These are phyloP conservation scores for Thelonectria discophora DNA, from an alignment of 2,329 filamentous ascomycete species.

Conservation along the genomic window DNA sequence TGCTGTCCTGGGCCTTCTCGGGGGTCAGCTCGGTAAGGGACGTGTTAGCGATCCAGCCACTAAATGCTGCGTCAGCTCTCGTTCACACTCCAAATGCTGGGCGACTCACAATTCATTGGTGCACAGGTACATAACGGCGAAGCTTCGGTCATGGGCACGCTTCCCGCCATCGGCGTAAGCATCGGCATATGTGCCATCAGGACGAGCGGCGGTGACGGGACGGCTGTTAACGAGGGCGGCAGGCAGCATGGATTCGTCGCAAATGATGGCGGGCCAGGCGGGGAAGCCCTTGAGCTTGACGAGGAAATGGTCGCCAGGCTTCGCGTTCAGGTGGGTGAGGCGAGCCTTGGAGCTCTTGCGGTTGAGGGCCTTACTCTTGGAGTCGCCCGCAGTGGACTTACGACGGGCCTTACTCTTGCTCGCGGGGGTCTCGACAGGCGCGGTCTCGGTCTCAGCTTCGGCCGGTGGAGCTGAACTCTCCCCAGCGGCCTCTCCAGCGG, in stretches of 20 bases:
- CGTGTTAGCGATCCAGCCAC: conserved; percentile 90
- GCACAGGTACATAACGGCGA: conserved; percentile 92
- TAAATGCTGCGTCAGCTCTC: conserved; percentile 50
- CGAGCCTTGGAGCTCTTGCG: conserved; percentile 83
- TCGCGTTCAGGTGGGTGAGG: conserved; percentile 77
- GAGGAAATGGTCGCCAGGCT: conserved; percentile 91
- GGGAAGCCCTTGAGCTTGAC: conserved; percentile 95
- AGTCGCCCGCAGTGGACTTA: conserved; percentile 75
- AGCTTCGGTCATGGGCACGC: conserved; percentile 84
- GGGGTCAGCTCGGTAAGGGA: conserved; percentile 81
- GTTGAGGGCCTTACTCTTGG: conserved; percentile 82
- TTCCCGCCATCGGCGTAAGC: conserved; percentile 90
- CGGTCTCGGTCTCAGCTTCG: conserved; percentile 36
- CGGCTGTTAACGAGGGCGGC: conserved; percentile 77
- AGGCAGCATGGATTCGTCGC: conserved; percentile 94
- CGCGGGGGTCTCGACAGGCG: conserved; percentile 42
- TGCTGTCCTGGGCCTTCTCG: conserved; percentile 72
- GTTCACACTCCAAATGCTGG: not conserved
- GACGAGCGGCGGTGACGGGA: conserved; percentile 82
- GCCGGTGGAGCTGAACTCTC: conserved; percentile 38
- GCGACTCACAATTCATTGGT: conserved; percentile 95
- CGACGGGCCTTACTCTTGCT: conserved; percentile 65
- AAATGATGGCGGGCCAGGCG: conserved; percentile 93
- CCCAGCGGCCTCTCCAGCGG: conserved; percentile 43
- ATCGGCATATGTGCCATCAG: conserved; percentile 87